phyloP scores from a whole-genome alignment of 805 yeast species.

The Starmerella apis region DNA sequence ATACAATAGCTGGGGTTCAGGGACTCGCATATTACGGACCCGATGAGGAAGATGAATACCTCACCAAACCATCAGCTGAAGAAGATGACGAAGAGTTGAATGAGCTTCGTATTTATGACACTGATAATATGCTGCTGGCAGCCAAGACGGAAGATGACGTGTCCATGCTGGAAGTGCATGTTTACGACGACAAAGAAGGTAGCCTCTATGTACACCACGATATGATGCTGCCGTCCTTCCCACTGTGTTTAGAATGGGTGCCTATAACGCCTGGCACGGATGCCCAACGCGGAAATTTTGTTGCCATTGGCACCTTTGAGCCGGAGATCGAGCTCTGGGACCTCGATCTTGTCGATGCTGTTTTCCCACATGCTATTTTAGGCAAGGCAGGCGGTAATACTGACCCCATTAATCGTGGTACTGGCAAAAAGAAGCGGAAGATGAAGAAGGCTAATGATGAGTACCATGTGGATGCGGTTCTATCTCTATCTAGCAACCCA shows the following conservation, averaged over 20 bases:
- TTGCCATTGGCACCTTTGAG: slow-evolving; percentile 93
- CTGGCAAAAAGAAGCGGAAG: slow-evolving; percentile 40
- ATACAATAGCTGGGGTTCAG: slow-evolving; percentile 39
- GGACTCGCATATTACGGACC: slow-evolving; percentile 34
- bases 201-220: slow-evolving; percentile 91
- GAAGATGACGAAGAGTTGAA: slow-evolving; percentile 68
- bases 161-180: slow-evolving; percentile 82
- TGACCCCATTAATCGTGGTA: slow-evolving; percentile 26
- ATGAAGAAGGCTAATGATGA: slow-evolving; percentile 48
- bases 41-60: slow-evolving; percentile 45
- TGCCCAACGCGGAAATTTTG: slow-evolving; percentile 69
- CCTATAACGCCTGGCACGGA: slow-evolving; percentile 38
- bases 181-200: slow-evolving; percentile 82
- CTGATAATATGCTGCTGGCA: slow-evolving; percentile 81
- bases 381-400: slow-evolving; percentile 42
- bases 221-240: slow-evolving; percentile 92
- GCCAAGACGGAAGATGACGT: slow-evolving; percentile 94
- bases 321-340: slow-evolving; percentile 98
- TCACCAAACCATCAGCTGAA: slow-evolving; percentile 44
- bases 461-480: slow-evolving; percentile 89
- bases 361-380: slow-evolving; percentile 85
- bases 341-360: slow-evolving; percentile 80
- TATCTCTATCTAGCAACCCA: slow-evolving; percentile 74
- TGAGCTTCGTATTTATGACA: slow-evolving; percentile 76
- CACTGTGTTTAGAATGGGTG: slow-evolving; percentile 92